These are phyloP conservation scores for Wickerhamiella kurtzmanii DNA, from an alignment of 805 yeast species.

Conservation along the genomic window DNA sequence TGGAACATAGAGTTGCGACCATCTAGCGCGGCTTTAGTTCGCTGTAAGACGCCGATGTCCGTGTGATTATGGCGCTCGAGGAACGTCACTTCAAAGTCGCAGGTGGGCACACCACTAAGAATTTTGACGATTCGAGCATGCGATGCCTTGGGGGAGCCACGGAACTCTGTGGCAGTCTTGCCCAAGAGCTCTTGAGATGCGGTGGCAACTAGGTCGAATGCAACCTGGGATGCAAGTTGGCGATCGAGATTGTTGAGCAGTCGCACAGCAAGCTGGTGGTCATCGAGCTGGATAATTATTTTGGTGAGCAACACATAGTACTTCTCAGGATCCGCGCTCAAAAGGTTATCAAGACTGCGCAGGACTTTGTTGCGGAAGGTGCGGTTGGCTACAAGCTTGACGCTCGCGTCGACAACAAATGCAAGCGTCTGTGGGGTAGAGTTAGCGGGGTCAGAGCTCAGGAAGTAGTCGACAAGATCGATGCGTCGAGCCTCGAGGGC, in stretches of 20 bases:
- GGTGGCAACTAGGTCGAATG: slow-evolving; percentile 82
- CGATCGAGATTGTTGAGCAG: slow-evolving; percentile 46
- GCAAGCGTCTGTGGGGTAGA: slow-evolving; percentile 25
- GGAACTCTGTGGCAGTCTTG: slow-evolving; percentile 28
- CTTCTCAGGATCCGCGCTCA: slow-evolving; percentile 39
- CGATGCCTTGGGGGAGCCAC: slow-evolving; percentile 23
- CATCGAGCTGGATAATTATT: slow-evolving; percentile 79
- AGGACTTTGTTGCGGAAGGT: slow-evolving; percentile 55
- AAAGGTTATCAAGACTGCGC: slow-evolving; percentile 44
- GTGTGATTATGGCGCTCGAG: slow-evolving; percentile 76
- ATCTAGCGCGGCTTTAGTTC: slow-evolving; percentile 68
- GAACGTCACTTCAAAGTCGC: slow-evolving; percentile 84
- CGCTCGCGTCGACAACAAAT: slow-evolving; percentile 58
- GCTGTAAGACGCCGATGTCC: slow-evolving; percentile 67
- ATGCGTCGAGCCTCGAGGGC: slow-evolving; percentile 78
- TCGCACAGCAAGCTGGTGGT: slow-evolving; percentile 51
- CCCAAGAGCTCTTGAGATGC: slow-evolving; percentile 82
- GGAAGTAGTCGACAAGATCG: slow-evolving; percentile 57
- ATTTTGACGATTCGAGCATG: slow-evolving; percentile 43
- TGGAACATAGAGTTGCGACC: slow-evolving; percentile 91
- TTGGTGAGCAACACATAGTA: slow-evolving; percentile 79
- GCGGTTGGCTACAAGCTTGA: slow-evolving; percentile 50
- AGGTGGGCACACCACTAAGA: slow-evolving; percentile 82
- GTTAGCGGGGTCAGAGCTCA: slow-evolving; percentile 25
- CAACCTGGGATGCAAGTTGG: slow-evolving; percentile 75